Percentiles rank a stretch among this genome's conserved stretches.
Evolutionary conservation across 179 eudicot genomes (phyloP).

Genomic region (Pouteria campechiana): DNA sequence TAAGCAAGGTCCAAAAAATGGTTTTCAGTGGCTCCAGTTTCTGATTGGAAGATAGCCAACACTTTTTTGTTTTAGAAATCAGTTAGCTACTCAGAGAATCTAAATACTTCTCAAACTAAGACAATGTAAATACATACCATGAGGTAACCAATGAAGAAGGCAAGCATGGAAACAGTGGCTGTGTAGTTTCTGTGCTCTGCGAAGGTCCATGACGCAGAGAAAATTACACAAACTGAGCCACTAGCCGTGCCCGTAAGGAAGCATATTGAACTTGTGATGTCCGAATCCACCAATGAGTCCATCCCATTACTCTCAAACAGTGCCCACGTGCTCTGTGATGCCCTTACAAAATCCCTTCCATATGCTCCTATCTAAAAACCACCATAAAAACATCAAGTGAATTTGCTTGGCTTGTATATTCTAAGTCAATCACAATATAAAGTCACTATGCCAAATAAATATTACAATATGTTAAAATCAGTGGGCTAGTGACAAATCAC

Average conservation of each 20-base stretch:
- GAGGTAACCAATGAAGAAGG: conserved; percentile 82
- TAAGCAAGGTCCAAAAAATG: too few relatives aligned
- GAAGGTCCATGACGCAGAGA: conserved; percentile 79
- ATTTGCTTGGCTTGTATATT: too few relatives aligned
- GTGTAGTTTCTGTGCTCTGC: conserved; percentile 48
- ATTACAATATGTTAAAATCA: too few relatives aligned
- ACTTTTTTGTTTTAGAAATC: too few relatives aligned
- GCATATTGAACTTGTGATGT: conserved; percentile 76
- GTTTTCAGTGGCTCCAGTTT: too few relatives aligned
- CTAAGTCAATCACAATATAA: too few relatives aligned
- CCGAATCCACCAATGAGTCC: conserved; percentile 69
- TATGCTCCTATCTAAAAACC: conserved; percentile 93
- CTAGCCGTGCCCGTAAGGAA: conserved; percentile 89
- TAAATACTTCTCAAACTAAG: too few relatives aligned
- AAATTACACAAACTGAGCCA: conserved; percentile 72
- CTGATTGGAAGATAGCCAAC: too few relatives aligned
- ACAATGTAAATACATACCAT: conserved; percentile 79
- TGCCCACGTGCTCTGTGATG: conserved; percentile 93
- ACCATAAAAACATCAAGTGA: too few relatives aligned
- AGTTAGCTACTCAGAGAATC: too few relatives aligned
- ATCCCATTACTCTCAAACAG: conserved; percentile 52
- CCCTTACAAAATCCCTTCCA: conserved; percentile 72
- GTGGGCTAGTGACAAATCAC: too few relatives aligned
- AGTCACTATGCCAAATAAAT: too few relatives aligned
- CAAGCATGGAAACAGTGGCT: conserved; percentile 66